Evolutionary conservation across 768 basidiomycete species (phyloP), one percentile per base, ranked within the genome.

Genomic region (Panaeolus cyanescens): DNA sequence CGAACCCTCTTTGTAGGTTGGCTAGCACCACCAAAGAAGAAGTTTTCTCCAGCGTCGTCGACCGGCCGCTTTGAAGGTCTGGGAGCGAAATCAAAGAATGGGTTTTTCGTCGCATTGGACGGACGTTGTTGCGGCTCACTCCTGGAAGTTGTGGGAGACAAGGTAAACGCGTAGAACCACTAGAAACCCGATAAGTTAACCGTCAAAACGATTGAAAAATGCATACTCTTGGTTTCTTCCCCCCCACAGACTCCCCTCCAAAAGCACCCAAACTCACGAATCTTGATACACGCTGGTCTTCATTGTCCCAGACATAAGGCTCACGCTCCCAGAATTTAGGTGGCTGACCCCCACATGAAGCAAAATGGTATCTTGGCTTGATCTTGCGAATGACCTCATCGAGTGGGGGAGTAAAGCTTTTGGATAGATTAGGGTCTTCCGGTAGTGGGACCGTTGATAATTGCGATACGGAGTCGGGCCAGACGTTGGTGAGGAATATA

Each of bases 151-250:
- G 80, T 79, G 2, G 93, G 87, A 0, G 85, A 75, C 56, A 99
- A 91, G 25, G 86, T 88, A 74, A 98, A 99, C 2, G 97, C 97
- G 75, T 99, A 99, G 77, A 97, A 98, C 91, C 94, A 98, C 96
- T 98, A 66, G 34, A 63, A 10, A 9, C 28, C 50, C 39, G 39
- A 54, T 34, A 56, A 61, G 37, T 8, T 45, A 28, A 2, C 45
- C 1, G 37, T 31, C 10, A 56, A 25, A 59, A 19, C 7, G 12
- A 20, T 33, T 45, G 15, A 45, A 22, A 54, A 19, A 17, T 15
- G 80, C 89, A 53, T 66, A 96, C 96, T 67, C 96, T 82, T 68
- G 91, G 91, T 73, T 95, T 96, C 78, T 94, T 96, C 8, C 81
- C 83, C 7, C 80, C 74, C 1, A 78, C 68, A 9, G 80, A 71